Evolutionary conservation across 108 stramenopile species (phyloP).

Genomic region (Cyclotella baltica): DNA sequence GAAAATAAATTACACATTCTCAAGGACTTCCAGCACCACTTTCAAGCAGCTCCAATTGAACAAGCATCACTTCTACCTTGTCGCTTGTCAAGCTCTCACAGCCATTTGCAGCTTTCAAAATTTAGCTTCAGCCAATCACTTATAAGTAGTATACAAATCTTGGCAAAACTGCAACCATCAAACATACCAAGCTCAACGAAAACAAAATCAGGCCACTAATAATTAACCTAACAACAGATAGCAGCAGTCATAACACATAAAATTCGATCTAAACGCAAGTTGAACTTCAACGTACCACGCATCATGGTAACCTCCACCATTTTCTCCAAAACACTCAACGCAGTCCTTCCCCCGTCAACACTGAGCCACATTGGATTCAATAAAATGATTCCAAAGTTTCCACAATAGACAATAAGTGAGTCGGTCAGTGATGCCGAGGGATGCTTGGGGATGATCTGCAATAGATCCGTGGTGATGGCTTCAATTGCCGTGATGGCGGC

Average conservation of each 20-base stretch:
- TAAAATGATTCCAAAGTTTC: conserved; percentile 82
- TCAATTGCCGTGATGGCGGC: conserved; percentile 69
- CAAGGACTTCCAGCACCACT: too few species aligned
- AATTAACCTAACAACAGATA: neutral
- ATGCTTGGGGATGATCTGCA: conserved; percentile 42
- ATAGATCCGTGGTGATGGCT: conserved; percentile 71
- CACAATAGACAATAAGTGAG: conserved; percentile 59
- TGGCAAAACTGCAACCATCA: too few species aligned
- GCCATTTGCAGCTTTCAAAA: neutral
- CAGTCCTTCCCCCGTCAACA: conserved; percentile 61
- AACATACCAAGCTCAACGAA: too few species aligned
- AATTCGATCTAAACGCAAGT: neutral
- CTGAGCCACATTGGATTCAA: conserved; percentile 74
- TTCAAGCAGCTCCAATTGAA: too few species aligned
- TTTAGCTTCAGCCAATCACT: too few species aligned
- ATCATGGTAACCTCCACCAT: conserved; percentile 90
- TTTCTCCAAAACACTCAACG: conserved; percentile 74
- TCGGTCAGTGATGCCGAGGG: neutral
- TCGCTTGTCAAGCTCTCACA: neutral
- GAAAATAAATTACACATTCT: too few species aligned
- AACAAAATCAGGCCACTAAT: too few species aligned
- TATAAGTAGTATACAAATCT: too few species aligned
- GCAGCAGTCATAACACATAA: neutral
- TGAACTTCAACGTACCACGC: conserved; percentile 52
- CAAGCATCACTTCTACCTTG: too few species aligned